Evolutionary conservation across 2,329 filamentous ascomycete species (phyloP).

Genomic region (Diaporthe caulivora): DNA sequence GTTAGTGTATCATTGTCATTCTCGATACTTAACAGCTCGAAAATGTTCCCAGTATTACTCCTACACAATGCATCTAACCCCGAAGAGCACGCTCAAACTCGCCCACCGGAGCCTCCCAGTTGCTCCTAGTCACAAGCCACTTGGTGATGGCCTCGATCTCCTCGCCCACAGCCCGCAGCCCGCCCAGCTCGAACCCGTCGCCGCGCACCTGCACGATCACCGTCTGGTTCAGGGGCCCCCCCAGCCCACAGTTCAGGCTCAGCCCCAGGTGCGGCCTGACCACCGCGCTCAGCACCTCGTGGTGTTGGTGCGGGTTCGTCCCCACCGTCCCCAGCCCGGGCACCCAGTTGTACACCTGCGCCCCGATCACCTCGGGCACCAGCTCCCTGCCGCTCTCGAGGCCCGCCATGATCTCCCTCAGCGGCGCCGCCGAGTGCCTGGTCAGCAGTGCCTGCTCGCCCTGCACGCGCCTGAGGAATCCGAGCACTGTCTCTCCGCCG

Average conservation of each 20-base stretch:
- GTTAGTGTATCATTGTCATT: not conserved
- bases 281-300: conserved; percentile 34
- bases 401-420: conserved; percentile 36
- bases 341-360: conserved; percentile 40
- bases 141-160: conserved; percentile 32
- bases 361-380: conserved; percentile 35
- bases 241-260: conserved; percentile 30
- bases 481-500: conserved; percentile 31
- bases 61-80: not conserved
- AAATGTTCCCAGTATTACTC: too few species aligned
- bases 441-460: conserved; percentile 39
- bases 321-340: conserved; percentile 38
- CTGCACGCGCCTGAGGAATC: conserved; percentile 38
- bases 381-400: conserved; percentile 8
- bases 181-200: conserved; percentile 19
- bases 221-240: conserved; percentile 28
- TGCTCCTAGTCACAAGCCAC: conserved; percentile 26
- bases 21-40: too few species aligned
- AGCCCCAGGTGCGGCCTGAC: conserved; percentile 32
- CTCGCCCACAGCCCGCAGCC: conserved; percentile 19
- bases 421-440: conserved; percentile 35
- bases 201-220: conserved; percentile 34
- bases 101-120: conserved; percentile 25
- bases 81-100: not conserved
- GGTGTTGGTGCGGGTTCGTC: conserved; percentile 36